These are phyloP conservation scores for Pseudevernia furfuracea DNA, from an alignment of 495 filamentous ascomycete species.

Conservation along the genomic window DNA sequence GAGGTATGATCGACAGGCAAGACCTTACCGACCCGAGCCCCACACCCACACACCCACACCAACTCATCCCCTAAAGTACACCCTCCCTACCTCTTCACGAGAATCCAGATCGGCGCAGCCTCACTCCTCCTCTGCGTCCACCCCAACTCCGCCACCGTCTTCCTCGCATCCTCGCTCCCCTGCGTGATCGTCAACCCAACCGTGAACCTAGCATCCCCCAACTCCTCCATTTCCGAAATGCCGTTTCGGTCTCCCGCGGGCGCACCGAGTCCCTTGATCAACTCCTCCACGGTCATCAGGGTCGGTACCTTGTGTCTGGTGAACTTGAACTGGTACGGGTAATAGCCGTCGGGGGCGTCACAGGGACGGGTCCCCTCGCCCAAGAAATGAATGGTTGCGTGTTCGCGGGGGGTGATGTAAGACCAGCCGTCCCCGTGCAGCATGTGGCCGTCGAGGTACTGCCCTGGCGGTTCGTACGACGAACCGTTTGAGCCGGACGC, in stretches of 20 bases:
- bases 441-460: background rate
- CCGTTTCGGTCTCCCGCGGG: constrained; percentile 1
- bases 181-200: constrained; percentile 18
- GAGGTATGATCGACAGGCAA: background rate
- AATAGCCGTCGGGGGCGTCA: background rate
- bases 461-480: constrained; percentile 8
- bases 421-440: background rate
- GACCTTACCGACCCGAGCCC: background rate
- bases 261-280: constrained; percentile 17
- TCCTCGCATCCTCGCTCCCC: constrained; percentile 1
- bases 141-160: background rate
- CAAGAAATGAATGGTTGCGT: constrained; percentile 18
- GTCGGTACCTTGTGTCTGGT: constrained; percentile 6
- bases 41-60: background rate
- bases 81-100: background rate
- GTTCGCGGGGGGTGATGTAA: constrained; percentile 3
- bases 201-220: constrained; percentile 24
- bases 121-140: background rate
- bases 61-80: background rate
- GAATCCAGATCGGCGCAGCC: background rate
- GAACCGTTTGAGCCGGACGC: background rate
- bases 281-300: constrained; percentile 17
- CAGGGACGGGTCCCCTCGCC: constrained; percentile 13
- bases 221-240: constrained; percentile 23
- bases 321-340: constrained; percentile 1